A percentile compares a stretch with the other conserved stretches of the same genome.
phyloP scores from a whole-genome alignment of 805 yeast genomes.

The Saccharomyces eubayanus region DNA sequence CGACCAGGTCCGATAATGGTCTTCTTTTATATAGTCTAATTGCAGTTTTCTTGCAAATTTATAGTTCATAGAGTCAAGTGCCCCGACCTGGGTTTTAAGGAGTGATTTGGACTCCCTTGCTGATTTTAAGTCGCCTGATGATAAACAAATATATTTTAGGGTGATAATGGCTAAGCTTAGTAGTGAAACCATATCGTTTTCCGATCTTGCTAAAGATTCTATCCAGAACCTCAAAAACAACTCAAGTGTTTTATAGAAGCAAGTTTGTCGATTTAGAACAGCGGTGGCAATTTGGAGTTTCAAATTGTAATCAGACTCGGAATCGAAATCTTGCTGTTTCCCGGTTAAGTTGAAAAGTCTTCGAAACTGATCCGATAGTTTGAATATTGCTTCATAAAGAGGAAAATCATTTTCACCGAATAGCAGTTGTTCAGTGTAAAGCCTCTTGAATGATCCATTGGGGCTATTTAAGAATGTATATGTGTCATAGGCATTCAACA shows the following conservation, averaged over 20 bases:
- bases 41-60: slow-evolving; percentile 49
- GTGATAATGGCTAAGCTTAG: slow-evolving; percentile 25
- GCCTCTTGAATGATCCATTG: slow-evolving; percentile 52
- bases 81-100: slow-evolving; percentile 40
- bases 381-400: slow-evolving; percentile 33
- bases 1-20: slow-evolving; percentile 38
- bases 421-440: slow-evolving; percentile 55
- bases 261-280: slow-evolving; percentile 1
- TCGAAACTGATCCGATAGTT: slow-evolving; percentile 27
- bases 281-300: slow-evolving; percentile 35
- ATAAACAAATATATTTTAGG: slow-evolving; percentile 4
- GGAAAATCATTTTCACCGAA: slow-evolving; percentile 51
- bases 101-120: slow-evolving; percentile 6
- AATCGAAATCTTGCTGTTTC: background rate
- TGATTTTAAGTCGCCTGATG: slow-evolving; percentile 2
- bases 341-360: slow-evolving; percentile 13
- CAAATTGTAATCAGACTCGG: slow-evolving; percentile 6
- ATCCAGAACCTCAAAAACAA: slow-evolving; percentile 54
- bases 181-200: slow-evolving; percentile 43
- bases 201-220: slow-evolving; percentile 43
- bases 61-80: slow-evolving; percentile 37
- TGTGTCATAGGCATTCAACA: slow-evolving; percentile 47
- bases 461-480: slow-evolving; percentile 47
- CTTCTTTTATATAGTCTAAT: slow-evolving; percentile 34
- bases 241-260: background rate